A percentile compares a stretch with the other conserved stretches of the same genome.
Evolutionary conservation across 441 rosid genomes (phyloP).

Genomic region (Adansonia gregorii): DNA sequence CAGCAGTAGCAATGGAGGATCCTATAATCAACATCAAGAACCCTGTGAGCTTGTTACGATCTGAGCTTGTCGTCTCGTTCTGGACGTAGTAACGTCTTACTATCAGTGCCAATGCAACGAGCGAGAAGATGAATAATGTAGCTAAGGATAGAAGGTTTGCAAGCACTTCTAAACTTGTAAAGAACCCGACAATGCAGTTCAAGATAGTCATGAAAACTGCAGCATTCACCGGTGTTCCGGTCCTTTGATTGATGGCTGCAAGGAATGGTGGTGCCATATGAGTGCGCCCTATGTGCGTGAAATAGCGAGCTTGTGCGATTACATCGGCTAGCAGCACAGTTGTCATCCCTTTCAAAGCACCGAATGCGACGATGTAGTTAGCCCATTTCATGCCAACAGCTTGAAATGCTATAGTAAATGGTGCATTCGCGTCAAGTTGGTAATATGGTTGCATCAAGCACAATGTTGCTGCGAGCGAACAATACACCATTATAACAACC

Average conservation of each 20-base stretch:
- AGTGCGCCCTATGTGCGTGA: conserved; percentile 73
- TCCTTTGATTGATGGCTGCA: conserved; percentile 52
- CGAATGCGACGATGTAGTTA: conserved; percentile 64
- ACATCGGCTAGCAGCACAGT: conserved; percentile 61
- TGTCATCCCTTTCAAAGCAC: conserved; percentile 82
- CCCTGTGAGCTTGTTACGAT: too few species aligned
- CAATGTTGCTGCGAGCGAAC: conserved; percentile 55
- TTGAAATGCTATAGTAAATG: conserved; percentile 67
- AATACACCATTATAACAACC: conserved; percentile 44
- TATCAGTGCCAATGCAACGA: too few species aligned
- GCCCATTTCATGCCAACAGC: conserved; percentile 73
- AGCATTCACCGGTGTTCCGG: conserved; percentile 70
- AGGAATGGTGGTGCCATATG: conserved; percentile 82
- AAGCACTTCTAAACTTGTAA: conserved; percentile 66
- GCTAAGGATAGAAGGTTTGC: conserved; percentile 53
- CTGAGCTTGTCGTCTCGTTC: too few species aligned
- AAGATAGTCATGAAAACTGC: conserved; percentile 56
- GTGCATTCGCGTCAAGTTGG: conserved; percentile 62
- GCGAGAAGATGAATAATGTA: conserved; percentile 65
- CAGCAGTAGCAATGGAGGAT: conserved; percentile 52
- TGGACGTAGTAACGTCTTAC: too few species aligned
- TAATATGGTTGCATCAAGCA: conserved; percentile 63
- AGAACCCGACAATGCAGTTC: conserved; percentile 60
- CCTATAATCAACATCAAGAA: too few species aligned
- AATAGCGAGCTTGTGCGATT: conserved; percentile 68